These are phyloP conservation scores for Penicillium sp. DNA, from an alignment of 2,329 filamentous ascomycete species.

Conservation along the genomic window DNA sequence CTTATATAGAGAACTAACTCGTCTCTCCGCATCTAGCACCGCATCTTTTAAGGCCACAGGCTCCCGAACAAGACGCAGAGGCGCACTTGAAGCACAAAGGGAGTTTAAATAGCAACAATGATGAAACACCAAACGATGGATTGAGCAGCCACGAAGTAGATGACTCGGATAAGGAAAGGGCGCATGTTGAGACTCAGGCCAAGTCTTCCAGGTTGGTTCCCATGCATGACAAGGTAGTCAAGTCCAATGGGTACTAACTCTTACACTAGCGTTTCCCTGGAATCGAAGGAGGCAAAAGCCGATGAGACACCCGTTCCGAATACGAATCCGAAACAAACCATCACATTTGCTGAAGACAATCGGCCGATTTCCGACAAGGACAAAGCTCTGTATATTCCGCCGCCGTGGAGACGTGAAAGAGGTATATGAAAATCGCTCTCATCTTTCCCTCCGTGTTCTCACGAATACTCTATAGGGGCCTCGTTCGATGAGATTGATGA, in stretches of 20 bases:
- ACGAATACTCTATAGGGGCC: slow-evolving; percentile 14
- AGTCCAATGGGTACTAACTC: background rate
- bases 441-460: background rate
- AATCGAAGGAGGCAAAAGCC: background rate
- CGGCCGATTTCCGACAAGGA: slow-evolving; percentile 9
- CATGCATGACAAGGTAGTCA: background rate
- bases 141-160: background rate
- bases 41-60: background rate
- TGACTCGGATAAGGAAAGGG: background rate
- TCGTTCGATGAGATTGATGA: slow-evolving; percentile 26
- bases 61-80: background rate
- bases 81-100: background rate
- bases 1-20: background rate
- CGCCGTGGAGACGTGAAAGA: slow-evolving; percentile 22
- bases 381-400: slow-evolving; percentile 26
- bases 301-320: background rate
- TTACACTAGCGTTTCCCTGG: background rate
- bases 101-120: background rate
- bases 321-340: background rate
- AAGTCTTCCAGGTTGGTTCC: slow-evolving; percentile 2
- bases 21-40: slow-evolving; percentile 1
- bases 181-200: background rate
- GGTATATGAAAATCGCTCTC: slow-evolving; percentile 4
- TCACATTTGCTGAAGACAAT: slow-evolving; percentile 5
- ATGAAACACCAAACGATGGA: background rate